Percentiles rank a stretch among this genome's conserved stretches.
These are phyloP conservation scores for Pseudocercospora cruenta DNA, from an alignment of 2,329 filamentous ascomycete species.

Conservation along the genomic window DNA sequence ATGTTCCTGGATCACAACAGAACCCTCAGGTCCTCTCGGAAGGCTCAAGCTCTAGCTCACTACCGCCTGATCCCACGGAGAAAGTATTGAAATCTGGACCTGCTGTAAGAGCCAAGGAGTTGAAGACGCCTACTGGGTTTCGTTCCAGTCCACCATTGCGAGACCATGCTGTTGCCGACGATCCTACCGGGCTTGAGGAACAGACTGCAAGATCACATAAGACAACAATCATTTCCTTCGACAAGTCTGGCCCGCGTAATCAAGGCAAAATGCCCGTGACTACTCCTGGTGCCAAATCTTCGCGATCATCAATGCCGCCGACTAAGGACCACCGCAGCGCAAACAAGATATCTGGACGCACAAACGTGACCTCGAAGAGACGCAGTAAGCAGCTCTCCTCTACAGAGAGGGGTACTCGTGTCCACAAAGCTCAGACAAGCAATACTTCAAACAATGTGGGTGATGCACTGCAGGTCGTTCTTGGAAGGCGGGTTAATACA, in stretches of 20 bases:
- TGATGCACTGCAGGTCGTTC: slow-evolving; percentile 7
- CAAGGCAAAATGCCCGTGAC: slow-evolving; percentile 29
- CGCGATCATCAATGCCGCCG: slow-evolving; percentile 9
- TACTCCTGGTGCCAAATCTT: slow-evolving; percentile 2
- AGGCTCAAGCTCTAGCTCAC: slow-evolving; percentile 7
- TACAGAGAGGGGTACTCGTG: neutral
- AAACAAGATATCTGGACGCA: neutral
- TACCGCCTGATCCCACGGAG: neutral
- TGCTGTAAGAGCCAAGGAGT: neutral
- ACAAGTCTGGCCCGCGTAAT: slow-evolving; percentile 36
- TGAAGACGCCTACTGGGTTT: slow-evolving; percentile 1
- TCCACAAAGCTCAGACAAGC: slow-evolving; percentile 1
- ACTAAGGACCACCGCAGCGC: neutral
- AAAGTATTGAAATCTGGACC: neutral
- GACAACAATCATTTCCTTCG: slow-evolving; percentile 34
- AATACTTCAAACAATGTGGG: slow-evolving; percentile 12
- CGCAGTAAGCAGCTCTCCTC: neutral
- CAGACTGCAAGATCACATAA: slow-evolving; percentile 25
- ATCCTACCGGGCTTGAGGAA: neutral
- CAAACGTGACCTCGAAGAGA: neutral
- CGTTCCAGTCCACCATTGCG: slow-evolving; percentile 22
- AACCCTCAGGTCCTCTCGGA: slow-evolving; percentile 13
- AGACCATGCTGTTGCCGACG: slow-evolving; percentile 15
- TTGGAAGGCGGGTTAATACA: neutral
- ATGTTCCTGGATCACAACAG: neutral